Conservation (phyloP, 2,329 filamentous ascomycete species). For the Diaporthe nobilis region DNA sequence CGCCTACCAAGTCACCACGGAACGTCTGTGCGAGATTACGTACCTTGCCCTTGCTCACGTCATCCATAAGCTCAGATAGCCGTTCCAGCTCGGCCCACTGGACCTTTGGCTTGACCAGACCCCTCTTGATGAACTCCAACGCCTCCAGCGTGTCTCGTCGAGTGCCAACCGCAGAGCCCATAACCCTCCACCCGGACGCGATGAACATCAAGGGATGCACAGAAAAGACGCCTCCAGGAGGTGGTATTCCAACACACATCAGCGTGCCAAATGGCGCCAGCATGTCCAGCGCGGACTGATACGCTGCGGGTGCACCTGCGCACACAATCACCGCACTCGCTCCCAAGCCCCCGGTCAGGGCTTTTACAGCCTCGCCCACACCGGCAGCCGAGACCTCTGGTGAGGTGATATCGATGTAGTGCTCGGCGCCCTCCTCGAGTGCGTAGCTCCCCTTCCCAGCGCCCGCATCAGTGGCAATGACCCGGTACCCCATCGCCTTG, state of each 20-base stretch:
- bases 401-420: slow-evolving; percentile 53
- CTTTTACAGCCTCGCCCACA: slow-evolving; percentile 46
- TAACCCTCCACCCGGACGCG: slow-evolving; percentile 51
- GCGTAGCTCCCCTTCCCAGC: slow-evolving; percentile 49
- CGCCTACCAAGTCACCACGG: rapidly evolving
- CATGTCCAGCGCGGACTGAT: slow-evolving; percentile 52
- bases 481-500: slow-evolving; percentile 58
- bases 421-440: slow-evolving; percentile 53
- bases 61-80: slow-evolving; percentile 44
- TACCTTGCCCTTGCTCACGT: slow-evolving; percentile 41
- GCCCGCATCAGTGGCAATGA: slow-evolving; percentile 56
- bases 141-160: slow-evolving; percentile 57
- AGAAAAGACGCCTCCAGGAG: slow-evolving; percentile 45
- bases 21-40: not conserved
- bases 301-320: slow-evolving; percentile 50
- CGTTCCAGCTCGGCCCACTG: slow-evolving; percentile 46
- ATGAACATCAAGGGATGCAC: slow-evolving; percentile 55
- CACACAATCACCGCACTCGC: slow-evolving; percentile 51
- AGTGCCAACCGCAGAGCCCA: slow-evolving; percentile 55
- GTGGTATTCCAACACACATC: slow-evolving; percentile 56
- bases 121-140: slow-evolving; percentile 54
- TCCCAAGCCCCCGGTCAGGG: slow-evolving; percentile 45
- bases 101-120: slow-evolving; percentile 51
- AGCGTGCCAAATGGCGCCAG: slow-evolving; percentile 56
- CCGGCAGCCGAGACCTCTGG: slow-evolving; percentile 33